These are phyloP conservation scores for Ascochyta koolunga DNA, from an alignment of 2,329 filamentous ascomycete genomes.

Conservation along the genomic window DNA sequence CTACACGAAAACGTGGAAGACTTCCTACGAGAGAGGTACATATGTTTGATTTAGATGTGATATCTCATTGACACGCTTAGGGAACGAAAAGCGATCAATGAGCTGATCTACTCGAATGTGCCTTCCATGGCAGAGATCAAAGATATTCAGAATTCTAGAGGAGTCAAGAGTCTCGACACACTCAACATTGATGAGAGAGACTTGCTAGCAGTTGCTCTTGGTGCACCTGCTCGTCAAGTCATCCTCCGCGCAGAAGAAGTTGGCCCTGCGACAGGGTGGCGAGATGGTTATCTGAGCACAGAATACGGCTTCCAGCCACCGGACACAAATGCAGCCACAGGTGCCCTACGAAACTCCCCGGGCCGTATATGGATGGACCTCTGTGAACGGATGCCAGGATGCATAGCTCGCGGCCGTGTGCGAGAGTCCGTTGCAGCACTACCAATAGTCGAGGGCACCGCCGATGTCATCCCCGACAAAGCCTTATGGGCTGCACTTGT, in stretches of 20 bases:
- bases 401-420: constrained; percentile 58
- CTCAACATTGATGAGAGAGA: constrained; percentile 58
- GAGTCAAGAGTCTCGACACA: constrained; percentile 56
- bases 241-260: constrained; percentile 61
- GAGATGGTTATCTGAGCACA: constrained; percentile 59
- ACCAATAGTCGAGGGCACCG: constrained; percentile 57
- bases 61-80: constrained; percentile 11
- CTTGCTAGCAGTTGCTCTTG: constrained; percentile 59
- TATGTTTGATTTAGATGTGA: background rate
- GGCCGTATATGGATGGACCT: constrained; percentile 63
- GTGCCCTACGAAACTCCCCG: constrained; percentile 55
- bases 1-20: constrained; percentile 25
- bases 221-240: constrained; percentile 61
- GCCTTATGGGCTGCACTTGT: constrained; percentile 62
- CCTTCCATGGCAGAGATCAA: constrained; percentile 36
- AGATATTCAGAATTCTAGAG: constrained; percentile 31
- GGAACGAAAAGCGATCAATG: constrained; percentile 36
- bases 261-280: constrained; percentile 59
- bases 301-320: constrained; percentile 61
- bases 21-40: constrained; percentile 32
- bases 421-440: constrained; percentile 58
- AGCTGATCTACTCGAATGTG: constrained; percentile 33
- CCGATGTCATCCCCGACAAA: constrained; percentile 58
- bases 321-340: constrained; percentile 58
- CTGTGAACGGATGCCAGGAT: constrained; percentile 61